These are phyloP conservation scores for Pseudopithomyces maydicus DNA, from an alignment of 2,329 filamentous ascomycete species.

Conservation along the genomic window DNA sequence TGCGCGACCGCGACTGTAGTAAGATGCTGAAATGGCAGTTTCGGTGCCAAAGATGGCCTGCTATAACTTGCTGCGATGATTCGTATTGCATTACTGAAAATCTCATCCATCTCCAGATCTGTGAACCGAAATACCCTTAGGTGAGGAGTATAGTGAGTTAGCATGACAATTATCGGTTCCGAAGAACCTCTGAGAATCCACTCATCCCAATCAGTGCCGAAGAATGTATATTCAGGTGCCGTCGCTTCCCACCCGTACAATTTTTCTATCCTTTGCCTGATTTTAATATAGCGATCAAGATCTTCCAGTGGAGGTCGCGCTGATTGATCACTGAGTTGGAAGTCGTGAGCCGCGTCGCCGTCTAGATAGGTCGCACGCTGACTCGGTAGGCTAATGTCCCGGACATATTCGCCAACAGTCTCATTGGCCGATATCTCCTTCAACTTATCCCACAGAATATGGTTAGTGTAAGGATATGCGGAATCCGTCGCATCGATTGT, in stretches of 20 bases:
- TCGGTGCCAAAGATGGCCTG: conserved; percentile 1
- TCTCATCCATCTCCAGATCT: neutral
- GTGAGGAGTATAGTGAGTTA: conserved; percentile 19
- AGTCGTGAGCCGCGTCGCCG: neutral
- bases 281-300: conserved; percentile 4
- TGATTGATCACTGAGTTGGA: neutral
- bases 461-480: neutral
- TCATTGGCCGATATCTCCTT: conserved; percentile 16
- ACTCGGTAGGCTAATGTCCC: conserved; percentile 19
- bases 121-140: conserved; percentile 17
- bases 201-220: neutral
- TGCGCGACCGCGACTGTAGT: conserved; percentile 15
- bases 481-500: conserved; percentile 5
- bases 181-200: conserved; percentile 8
- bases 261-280: conserved; percentile 3
- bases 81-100: conserved; percentile 4
- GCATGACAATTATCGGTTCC: conserved; percentile 12
- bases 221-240: neutral
- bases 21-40: conserved; percentile 19
- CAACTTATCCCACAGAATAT: conserved; percentile 12
- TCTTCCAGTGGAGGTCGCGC: conserved; percentile 8
- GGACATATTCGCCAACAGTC: conserved; percentile 18
- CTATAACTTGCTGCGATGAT: conserved; percentile 13
- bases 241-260: neutral
- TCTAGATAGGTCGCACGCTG: conserved; percentile 5